Conservation (phyloP, 192 early-diverging fungal genomes). For the Coemansia biformis region DNA sequence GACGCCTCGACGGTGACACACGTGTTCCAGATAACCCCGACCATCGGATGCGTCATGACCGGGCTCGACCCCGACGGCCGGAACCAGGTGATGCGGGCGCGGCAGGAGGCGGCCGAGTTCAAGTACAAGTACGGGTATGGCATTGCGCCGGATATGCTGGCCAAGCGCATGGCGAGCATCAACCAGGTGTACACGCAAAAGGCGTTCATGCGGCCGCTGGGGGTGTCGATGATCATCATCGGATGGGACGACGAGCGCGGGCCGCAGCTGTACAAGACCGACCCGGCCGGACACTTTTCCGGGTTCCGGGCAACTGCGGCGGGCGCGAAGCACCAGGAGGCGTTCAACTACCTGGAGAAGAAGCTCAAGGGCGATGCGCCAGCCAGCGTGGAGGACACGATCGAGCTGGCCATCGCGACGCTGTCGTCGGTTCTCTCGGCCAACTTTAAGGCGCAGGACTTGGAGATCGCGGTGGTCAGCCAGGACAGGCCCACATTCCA, state of each 20-base stretch:
- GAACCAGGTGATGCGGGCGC: constrained; percentile 86
- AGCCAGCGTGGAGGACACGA: constrained; percentile 76
- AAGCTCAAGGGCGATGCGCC: constrained; percentile 89
- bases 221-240: constrained; percentile 97
- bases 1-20: constrained; percentile 91
- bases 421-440: constrained; percentile 84
- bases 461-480: constrained; percentile 90
- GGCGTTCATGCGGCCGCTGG: constrained; percentile 95
- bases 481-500: constrained; percentile 72
- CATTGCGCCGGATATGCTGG: constrained; percentile 93
- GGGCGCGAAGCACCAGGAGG: constrained; percentile 87
- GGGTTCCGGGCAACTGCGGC: constrained; percentile 95
- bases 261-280: constrained; percentile 95
- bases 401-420: constrained; percentile 95
- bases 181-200: constrained; percentile 99
- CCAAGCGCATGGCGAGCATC: constrained; percentile 95
- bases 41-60: constrained; percentile 97
- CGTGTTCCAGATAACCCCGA: constrained; percentile 85
- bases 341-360: constrained; percentile 95
- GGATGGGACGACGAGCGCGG: constrained; percentile 94
- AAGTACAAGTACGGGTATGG: constrained; percentile 99
- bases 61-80: constrained; percentile 92
- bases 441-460: constrained; percentile 94
- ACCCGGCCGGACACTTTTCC: constrained; percentile 97
- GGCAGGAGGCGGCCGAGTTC: constrained; percentile 96